Evolutionary conservation across 202 grass and related monocot genomes (phyloP).

Genomic region (Panicum hallii): DNA sequence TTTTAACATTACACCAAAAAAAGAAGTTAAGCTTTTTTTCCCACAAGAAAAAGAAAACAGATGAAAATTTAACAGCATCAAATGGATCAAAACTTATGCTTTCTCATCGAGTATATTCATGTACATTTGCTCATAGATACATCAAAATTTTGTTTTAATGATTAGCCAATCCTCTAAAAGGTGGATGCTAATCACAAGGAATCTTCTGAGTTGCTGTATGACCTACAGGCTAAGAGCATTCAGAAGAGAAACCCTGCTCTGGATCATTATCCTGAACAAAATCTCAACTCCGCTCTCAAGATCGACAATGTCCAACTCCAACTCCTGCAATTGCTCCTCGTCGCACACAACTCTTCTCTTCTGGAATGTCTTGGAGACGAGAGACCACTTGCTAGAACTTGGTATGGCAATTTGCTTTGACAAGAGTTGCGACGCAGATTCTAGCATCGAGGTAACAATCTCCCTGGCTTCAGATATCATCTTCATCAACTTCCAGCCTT

Average conservation of each 20-base stretch:
- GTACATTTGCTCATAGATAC: conserved; percentile 28
- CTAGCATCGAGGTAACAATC: conserved; percentile 49
- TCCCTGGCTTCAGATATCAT: conserved; percentile 51
- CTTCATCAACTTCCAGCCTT: conserved; percentile 32
- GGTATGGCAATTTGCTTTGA: neutral
- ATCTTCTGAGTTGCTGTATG: neutral
- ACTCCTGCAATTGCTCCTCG: conserved; percentile 14
- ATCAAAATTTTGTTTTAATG: conserved; percentile 17
- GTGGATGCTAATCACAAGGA: conserved; percentile 32
- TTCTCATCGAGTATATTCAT: conserved; percentile 7
- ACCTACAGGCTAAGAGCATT: conserved; percentile 57
- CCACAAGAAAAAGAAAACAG: too few species aligned
- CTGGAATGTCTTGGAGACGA: conserved; percentile 49
- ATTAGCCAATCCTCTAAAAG: conserved; percentile 51
- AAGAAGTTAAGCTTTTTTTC: neutral
- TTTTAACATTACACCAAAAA: neutral
- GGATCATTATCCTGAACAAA: conserved; percentile 61
- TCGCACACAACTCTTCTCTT: conserved; percentile 33
- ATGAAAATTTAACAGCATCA: neutral
- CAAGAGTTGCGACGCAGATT: conserved; percentile 28
- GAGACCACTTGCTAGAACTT: conserved; percentile 52
- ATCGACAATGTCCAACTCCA: conserved; percentile 44
- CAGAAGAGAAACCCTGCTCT: conserved; percentile 65
- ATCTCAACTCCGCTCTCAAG: conserved; percentile 53
- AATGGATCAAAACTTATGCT: conserved; percentile 2